Percentiles rank a stretch among this genome's conserved stretches.
These are phyloP conservation scores for Pichia kluyveri DNA, from an alignment of 805 yeast species.

Conservation along the genomic window DNA sequence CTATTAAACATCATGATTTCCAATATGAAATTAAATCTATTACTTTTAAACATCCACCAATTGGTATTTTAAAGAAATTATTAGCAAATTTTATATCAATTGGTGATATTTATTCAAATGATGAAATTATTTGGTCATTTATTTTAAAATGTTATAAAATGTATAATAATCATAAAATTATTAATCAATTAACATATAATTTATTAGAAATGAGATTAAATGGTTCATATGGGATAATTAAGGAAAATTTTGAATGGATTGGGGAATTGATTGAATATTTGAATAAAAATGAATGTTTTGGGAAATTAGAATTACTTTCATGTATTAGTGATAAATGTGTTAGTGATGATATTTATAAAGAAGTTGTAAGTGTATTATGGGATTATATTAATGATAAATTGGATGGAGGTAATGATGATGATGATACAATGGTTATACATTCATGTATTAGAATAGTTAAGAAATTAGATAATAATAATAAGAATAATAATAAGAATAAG, in stretches of 20 bases:
- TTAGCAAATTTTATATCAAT: slow-evolving; percentile 80
- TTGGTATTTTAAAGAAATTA: slow-evolving; percentile 53
- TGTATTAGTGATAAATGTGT: not conserved
- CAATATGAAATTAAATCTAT: slow-evolving; percentile 22
- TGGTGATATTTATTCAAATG: slow-evolving; percentile 54
- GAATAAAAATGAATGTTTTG: not conserved
- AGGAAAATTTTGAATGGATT: not conserved
- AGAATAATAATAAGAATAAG: not conserved
- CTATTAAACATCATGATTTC: slow-evolving; percentile 23
- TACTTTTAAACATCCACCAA: slow-evolving; percentile 30
- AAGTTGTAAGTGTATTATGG: not conserved
- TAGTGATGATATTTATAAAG: not conserved
- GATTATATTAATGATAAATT: not conserved
- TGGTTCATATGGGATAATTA: not conserved
- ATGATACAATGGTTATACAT: slow-evolving; percentile 18
- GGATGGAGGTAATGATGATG: not conserved
- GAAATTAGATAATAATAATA: not conserved
- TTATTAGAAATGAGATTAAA: slow-evolving; percentile 40
- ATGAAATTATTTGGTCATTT: slow-evolving; percentile 49
- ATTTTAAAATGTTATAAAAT: not conserved
- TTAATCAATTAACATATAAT: slow-evolving; percentile 62
- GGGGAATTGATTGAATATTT: not conserved
- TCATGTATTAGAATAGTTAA: not conserved
- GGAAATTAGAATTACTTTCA: slow-evolving; percentile 1
- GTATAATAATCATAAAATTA: slow-evolving; percentile 6